Conservation (phyloP, 2,329 filamentous ascomycete species). For the Thelonectria olida region DNA sequence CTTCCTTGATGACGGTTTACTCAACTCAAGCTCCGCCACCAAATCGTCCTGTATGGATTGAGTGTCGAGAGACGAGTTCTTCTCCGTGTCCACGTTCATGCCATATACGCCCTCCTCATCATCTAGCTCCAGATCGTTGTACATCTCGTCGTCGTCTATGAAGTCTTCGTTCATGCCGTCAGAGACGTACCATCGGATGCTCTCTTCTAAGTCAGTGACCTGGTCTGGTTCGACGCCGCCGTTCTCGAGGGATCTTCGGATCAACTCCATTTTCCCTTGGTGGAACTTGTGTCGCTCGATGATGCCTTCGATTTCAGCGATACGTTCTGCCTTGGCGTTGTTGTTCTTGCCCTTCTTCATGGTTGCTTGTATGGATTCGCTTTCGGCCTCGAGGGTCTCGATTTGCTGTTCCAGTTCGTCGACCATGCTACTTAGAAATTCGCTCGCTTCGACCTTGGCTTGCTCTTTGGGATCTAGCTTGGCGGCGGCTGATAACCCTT, state of each 20-base stretch:
- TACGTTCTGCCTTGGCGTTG: conserved; percentile 81
- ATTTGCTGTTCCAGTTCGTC: conserved; percentile 95
- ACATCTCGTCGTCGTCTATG: conserved; percentile 92
- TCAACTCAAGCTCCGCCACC: conserved; percentile 64
- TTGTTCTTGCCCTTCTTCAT: conserved; percentile 97
- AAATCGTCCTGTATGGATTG: conserved; percentile 91
- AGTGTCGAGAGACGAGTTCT: conserved; percentile 92
- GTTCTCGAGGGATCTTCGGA: conserved; percentile 91
- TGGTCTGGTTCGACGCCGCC: conserved; percentile 88
- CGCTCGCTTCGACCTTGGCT: conserved; percentile 87
- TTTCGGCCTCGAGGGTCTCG: conserved; percentile 90
- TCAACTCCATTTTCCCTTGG: conserved; percentile 88
- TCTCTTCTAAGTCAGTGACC: conserved; percentile 88
- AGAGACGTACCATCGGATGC: conserved; percentile 93
- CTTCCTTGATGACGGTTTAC: conserved; percentile 61
- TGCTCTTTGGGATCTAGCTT: conserved; percentile 98
- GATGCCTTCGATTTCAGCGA: conserved; percentile 83
- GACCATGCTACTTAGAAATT: conserved; percentile 87
- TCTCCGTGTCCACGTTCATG: conserved; percentile 81
- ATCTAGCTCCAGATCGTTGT: conserved; percentile 91
- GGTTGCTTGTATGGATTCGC: conserved; percentile 84
- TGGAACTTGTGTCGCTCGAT: conserved; percentile 98
- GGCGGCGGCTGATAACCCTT: conserved; percentile 88
- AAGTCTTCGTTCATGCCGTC: conserved; percentile 90
- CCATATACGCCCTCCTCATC: conserved; percentile 92